Evolutionary conservation across 1,284 basidiomycete genomes (phyloP), one percentile per base, ranked within the genome.

Genomic region (Ceratobasidium theobromae): DNA sequence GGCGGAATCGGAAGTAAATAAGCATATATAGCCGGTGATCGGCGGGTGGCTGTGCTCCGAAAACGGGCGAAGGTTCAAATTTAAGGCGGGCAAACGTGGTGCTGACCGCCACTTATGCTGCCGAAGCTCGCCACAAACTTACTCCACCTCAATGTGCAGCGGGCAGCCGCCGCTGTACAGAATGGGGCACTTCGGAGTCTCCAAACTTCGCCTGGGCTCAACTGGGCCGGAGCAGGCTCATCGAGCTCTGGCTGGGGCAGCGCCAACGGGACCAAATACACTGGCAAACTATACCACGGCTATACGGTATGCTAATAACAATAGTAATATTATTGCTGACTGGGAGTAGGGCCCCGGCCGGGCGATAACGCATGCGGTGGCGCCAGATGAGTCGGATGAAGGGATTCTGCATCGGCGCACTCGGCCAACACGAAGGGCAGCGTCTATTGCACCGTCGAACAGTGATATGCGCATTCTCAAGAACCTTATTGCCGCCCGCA

Each of bases 61-160:
- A 4, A 23, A 5, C 23, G 21, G 32, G 32, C 53, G 53, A 54
- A 54, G 40, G 6, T 18, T 41, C 18, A 12, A 28, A 40, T 33
- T 40, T 40, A 54, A 54, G 35, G 40, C 32, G 9, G 32, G 12
- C 4, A 53, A 21, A 21, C n/a, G n/a, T 35, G 18, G 41, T 5
- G 41, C 18, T 11, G 18, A 6, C 32, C n/a, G 40, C 40, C 46
- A 54, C 27, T 12, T 8, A 92, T 92, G 89, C 78, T 92, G 73
- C 89, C 90, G 58, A 90, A 90, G 76, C 86, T 89, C 76, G 86
- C 88, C 25, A 87, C 85, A 32, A 84, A 87, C 60, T 79, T 92
- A 64, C 77, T 91, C 33, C 84, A 90, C 70, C 85, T 86, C 70
- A 88, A 58, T 35, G 32, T 87, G 0, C 82, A 85, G 27, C 85